Percentiles rank a stretch among this genome's conserved stretches.
phyloP scores from a whole-genome alignment of 1,284 basidiomycete genomes.

The Flammula alnicola region DNA sequence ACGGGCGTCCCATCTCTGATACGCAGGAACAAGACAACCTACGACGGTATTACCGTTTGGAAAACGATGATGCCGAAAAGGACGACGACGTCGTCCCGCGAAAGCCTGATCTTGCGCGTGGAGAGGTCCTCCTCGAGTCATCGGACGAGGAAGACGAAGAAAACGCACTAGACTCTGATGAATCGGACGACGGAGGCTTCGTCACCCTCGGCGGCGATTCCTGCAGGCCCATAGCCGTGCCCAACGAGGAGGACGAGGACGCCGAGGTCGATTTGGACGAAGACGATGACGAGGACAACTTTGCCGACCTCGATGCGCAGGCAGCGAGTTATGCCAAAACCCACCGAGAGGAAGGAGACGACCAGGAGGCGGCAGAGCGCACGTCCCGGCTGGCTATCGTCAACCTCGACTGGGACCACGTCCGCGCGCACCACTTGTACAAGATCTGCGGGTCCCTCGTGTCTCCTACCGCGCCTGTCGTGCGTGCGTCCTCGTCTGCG shows the following conservation, averaged over 20 bases:
- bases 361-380: conserved; percentile 42
- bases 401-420: conserved; percentile 98
- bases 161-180: conserved; percentile 36
- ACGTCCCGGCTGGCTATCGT: conserved; percentile 88
- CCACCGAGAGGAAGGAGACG: conserved; percentile 36
- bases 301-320: conserved; percentile 76
- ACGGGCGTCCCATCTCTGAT: conserved; percentile 78
- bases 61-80: conserved; percentile 48
- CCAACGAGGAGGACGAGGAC: conserved; percentile 33
- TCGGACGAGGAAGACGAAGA: conserved; percentile 77
- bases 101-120: conserved; percentile 87
- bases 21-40: conserved; percentile 78
- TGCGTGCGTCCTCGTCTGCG: conserved; percentile 27
- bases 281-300: conserved; percentile 70
- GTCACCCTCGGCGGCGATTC: conserved; percentile 53
- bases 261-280: conserved; percentile 84
- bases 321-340: conserved; percentile 64
- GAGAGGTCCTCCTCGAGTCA: conserved; percentile 85
- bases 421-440: conserved; percentile 89
- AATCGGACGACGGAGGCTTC: conserved; percentile 51
- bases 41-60: conserved; percentile 83
- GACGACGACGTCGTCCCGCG: conserved; percentile 33
- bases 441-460: conserved; percentile 93
- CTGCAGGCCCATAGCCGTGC: conserved; percentile 43
- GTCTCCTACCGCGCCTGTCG: conserved; percentile 54